Base-by-base conservation (phyloP, 768 basidiomycete species). In the Mycena pura region DNA sequence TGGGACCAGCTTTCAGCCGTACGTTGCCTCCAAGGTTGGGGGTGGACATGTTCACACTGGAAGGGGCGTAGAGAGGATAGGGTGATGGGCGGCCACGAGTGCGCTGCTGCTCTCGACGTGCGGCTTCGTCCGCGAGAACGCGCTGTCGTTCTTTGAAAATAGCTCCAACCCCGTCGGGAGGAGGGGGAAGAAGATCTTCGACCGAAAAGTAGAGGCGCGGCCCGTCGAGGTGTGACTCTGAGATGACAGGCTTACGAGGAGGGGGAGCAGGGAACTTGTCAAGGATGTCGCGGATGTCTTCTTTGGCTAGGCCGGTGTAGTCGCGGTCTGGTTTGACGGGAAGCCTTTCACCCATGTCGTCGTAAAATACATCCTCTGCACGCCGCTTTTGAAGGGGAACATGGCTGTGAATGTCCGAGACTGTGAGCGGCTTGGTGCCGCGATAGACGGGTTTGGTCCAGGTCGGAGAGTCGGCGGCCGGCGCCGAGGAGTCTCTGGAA, bases 131-230 rank as follows among this genome's bases (percentile, higher is more conserved):
- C 3, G 47, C 36, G 32, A 21, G 55, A 15, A 51, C 44, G 51
- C 51, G 62, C 25, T 58, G 39, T 27, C 50, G 40, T 34, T 58
- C 38, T 40, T 58, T 48, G 45, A 58, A 14, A 50, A 48, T 41
- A 0, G n/a, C 29, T 25, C 47, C 14, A 31, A 63, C 62, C 38
- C 44, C 48, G 14, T 52, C 44, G 17, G 62, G 62, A 10, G 50
- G 62, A 48, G 56, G 62, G 8, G 62, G 62, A 9, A 63, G 56
- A 11, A 63, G 51, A 10, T 40, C 59, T 14, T 58, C 57, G 29
- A n/a, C 25, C 0, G 59, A 31, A 22, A 61, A 61, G 39, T 61
- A 61, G 24, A 61, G 14, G 19, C 52, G 31, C 2, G 27, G 27
- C 7, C 54, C 61, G 15, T 51, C 52, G 29, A 11, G 29, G 40